These are phyloP conservation scores for Trapa incisa DNA, from an alignment of 345 rosid genomes.

Conservation along the genomic window DNA sequence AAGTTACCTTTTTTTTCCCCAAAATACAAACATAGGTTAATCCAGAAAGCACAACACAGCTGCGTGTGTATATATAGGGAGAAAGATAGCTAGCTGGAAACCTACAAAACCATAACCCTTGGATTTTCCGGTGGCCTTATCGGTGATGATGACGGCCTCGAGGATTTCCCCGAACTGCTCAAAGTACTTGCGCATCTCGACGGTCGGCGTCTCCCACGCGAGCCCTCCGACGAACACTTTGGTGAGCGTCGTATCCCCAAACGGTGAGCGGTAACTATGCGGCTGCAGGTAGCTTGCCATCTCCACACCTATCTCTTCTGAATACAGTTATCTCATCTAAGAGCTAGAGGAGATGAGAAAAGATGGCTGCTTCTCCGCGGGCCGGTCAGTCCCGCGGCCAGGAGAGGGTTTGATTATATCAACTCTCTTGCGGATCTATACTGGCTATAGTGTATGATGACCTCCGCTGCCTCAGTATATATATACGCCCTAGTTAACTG, in stretches of 20 bases:
- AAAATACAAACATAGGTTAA: background rate
- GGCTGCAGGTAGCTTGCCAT: slow-evolving; percentile 29
- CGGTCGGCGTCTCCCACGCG: slow-evolving; percentile 94
- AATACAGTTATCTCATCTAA: slow-evolving; percentile 9
- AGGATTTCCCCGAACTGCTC: slow-evolving; percentile 91
- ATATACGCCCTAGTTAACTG: background rate
- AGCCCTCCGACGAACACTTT: slow-evolving; percentile 90
- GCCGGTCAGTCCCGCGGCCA: background rate
- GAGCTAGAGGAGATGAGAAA: background rate
- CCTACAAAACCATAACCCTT: slow-evolving; percentile 97
- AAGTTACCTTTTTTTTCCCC: slow-evolving; percentile 46
- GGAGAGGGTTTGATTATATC: background rate
- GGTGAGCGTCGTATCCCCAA: slow-evolving; percentile 81
- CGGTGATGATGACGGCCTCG: slow-evolving; percentile 84
- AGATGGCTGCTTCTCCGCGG: background rate
- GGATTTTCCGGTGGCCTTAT: slow-evolving; percentile 75
- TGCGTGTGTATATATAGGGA: background rate
- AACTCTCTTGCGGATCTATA: too few relatives aligned
- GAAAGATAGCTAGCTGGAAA: background rate
- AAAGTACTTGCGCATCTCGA: slow-evolving; percentile 69
- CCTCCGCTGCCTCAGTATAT: background rate
- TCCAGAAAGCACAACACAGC: background rate
- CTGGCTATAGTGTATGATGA: background rate
- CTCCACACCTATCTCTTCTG: slow-evolving; percentile 1
- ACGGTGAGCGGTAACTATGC: slow-evolving; percentile 63